Evolutionary conservation across 2,329 filamentous ascomycete species (phyloP).

Genomic region (Diaporthe ilicicola): DNA sequence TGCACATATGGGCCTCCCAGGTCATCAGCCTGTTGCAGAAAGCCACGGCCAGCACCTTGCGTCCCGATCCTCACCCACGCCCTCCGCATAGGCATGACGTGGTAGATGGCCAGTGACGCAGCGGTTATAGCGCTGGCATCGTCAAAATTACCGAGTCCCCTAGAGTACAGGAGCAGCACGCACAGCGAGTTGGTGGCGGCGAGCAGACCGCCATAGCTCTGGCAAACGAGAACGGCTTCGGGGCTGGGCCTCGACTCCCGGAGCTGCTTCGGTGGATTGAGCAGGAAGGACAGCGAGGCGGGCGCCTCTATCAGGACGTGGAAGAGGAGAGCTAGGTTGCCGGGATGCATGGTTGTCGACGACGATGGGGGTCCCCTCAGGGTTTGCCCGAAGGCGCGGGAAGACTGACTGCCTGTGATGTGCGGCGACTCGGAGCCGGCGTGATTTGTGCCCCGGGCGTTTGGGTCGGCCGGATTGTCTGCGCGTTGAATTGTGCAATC

Average conservation of each 20-base stretch:
- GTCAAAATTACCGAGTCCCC: slow-evolving; percentile 43
- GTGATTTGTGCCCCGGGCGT: neutral
- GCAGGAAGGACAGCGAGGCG: slow-evolving; percentile 57
- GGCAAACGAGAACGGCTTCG: slow-evolving; percentile 52
- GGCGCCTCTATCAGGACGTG: slow-evolving; percentile 31
- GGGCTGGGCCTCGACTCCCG: slow-evolving; percentile 44
- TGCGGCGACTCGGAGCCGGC: neutral
- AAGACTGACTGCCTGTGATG: neutral
- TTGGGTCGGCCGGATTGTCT: slow-evolving; percentile 10
- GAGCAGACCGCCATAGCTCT: slow-evolving; percentile 58
- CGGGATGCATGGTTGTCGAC: slow-evolving; percentile 12
- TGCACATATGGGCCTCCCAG: slow-evolving; percentile 58
- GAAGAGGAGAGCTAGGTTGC: slow-evolving; percentile 23
- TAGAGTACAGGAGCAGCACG: slow-evolving; percentile 49
- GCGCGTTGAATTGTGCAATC: neutral
- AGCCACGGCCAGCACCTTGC: slow-evolving; percentile 30
- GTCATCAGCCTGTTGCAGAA: slow-evolving; percentile 36
- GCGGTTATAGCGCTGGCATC: slow-evolving; percentile 46
- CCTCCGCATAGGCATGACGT: slow-evolving; percentile 56
- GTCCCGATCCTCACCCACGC: slow-evolving; percentile 47
- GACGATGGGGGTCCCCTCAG: neutral
- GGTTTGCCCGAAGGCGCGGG: neutral
- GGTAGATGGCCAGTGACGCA: slow-evolving; percentile 55
- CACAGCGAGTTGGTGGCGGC: slow-evolving; percentile 55
- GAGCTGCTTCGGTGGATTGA: slow-evolving; percentile 52